Percentiles rank a stretch among this genome's conserved stretches.
phyloP scores from a whole-genome alignment of 257 asterid species.

The Gentiana straminea region DNA sequence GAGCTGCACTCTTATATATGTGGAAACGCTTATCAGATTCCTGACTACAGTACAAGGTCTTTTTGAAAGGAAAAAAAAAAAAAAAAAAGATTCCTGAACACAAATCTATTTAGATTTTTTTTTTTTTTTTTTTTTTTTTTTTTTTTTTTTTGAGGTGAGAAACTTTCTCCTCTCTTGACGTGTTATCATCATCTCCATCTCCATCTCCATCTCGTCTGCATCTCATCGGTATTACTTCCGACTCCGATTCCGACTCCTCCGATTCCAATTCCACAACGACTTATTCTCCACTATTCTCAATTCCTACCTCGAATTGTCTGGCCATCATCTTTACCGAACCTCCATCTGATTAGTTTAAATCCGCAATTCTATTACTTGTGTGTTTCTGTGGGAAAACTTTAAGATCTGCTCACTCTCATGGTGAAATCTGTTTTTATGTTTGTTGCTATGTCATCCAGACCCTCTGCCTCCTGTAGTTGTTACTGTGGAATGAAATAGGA shows the following conservation, averaged over 20 bases:
- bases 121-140: too few species aligned
- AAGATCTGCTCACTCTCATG: conserved; percentile 94
- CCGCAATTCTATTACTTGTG: conserved; percentile 59
- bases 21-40: too few species aligned
- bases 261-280: conserved; percentile 47
- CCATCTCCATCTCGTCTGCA: too few species aligned
- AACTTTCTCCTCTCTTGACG: too few species aligned
- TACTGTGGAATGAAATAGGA: conserved; percentile 72
- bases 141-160: too few species aligned
- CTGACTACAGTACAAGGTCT: too few species aligned
- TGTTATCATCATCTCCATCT: too few species aligned
- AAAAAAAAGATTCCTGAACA: too few species aligned
- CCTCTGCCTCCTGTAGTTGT: conserved; percentile 90
- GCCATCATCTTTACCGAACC: conserved; percentile 45
- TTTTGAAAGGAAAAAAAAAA: too few species aligned
- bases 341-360: conserved; percentile 59
- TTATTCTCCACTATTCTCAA: conserved; percentile 76
- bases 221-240: too few species aligned
- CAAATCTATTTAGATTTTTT: too few species aligned
- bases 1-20: too few species aligned
- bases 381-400: conserved; percentile 70
- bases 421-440: conserved; percentile 66
- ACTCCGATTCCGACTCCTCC: conserved; percentile 56
- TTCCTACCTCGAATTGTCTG: conserved; percentile 59
- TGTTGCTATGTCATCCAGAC: conserved; percentile 82